Conservation (phyloP, 2,329 filamentous ascomycete genomes). For the Fusarium tupiense region DNA sequence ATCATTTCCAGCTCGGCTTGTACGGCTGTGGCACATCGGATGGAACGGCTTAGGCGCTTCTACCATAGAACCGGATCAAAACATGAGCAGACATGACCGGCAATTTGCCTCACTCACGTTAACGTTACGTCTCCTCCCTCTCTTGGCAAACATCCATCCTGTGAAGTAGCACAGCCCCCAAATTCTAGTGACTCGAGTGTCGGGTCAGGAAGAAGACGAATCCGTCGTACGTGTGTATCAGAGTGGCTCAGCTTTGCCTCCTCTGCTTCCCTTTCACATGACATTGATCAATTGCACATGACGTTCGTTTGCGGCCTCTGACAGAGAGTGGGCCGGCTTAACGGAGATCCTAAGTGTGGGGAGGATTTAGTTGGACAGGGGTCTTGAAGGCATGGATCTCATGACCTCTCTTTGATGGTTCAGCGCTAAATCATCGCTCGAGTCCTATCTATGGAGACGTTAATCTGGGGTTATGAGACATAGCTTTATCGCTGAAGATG, state of each 20-base stretch:
- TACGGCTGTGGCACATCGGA: conserved; percentile 16
- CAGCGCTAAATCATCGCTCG: conserved; percentile 2
- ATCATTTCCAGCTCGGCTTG: not conserved
- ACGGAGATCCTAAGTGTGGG: conserved; percentile 20
- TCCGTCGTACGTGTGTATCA: conserved; percentile 16
- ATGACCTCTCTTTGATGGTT: conserved; percentile 12
- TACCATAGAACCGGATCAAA: conserved; percentile 30
- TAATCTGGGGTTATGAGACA: conserved; percentile 19
- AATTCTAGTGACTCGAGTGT: conserved; percentile 1
- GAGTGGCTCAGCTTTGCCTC: conserved; percentile 30
- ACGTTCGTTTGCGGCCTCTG: conserved; percentile 20
- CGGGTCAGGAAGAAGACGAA: conserved; percentile 3
- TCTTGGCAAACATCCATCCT: conserved; percentile 18
- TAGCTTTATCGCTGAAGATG: not conserved
- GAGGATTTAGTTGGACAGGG: conserved; percentile 8
- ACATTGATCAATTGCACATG: conserved; percentile 36
- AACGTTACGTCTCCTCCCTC: not conserved
- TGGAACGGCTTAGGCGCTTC: conserved; percentile 29
- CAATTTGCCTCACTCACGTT: conserved; percentile 29
- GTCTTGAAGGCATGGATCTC: conserved; percentile 10
- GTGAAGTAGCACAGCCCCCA: conserved; percentile 22
- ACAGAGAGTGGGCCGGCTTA: conserved; percentile 25
- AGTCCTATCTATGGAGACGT: conserved; percentile 8
- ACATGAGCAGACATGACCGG: conserved; percentile 29
- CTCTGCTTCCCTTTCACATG: conserved; percentile 36